These are phyloP conservation scores for Aspergillus avenaceus DNA, from an alignment of 495 filamentous ascomycete species.

Conservation along the genomic window DNA sequence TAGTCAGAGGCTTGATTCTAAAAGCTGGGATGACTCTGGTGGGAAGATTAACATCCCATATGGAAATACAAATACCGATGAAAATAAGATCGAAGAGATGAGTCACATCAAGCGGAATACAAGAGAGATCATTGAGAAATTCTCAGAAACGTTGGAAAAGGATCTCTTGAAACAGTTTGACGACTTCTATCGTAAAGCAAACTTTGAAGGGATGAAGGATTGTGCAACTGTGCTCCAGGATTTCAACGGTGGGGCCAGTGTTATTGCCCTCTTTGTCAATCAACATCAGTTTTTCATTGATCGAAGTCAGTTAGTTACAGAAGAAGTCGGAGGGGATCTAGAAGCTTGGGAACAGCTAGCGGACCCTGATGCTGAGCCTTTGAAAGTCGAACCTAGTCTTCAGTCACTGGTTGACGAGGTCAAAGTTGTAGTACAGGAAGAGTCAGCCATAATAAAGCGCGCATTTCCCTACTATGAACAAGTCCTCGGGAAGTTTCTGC, in stretches of 20 bases:
- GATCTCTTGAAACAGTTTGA: conserved; percentile 96
- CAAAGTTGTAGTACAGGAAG: conserved; percentile 91
- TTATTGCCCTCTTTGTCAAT: conserved; percentile 94
- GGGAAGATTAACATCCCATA: conserved; percentile 56
- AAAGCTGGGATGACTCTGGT: conserved; percentile 60
- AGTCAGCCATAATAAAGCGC: conserved; percentile 89
- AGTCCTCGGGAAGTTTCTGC: conserved; percentile 85
- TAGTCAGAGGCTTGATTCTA: conserved; percentile 74
- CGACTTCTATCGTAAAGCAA: conserved; percentile 86
- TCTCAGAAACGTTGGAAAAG: conserved; percentile 91
- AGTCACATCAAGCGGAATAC: conserved; percentile 57
- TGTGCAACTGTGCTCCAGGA: conserved; percentile 91
- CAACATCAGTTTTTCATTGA: conserved; percentile 99
- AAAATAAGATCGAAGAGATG: conserved; percentile 33
- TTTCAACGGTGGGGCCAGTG: conserved; percentile 92
- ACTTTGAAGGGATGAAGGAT: conserved; percentile 93
- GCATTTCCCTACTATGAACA: conserved; percentile 96
- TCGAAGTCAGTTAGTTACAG: conserved; percentile 79
- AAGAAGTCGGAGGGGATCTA: conserved; percentile 78
- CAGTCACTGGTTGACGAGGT: conserved; percentile 92
- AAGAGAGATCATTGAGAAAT: conserved; percentile 90
- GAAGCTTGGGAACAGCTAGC: conserved; percentile 88
- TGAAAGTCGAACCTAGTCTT: conserved; percentile 85
- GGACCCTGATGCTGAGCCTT: conserved; percentile 88
- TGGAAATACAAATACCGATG: conserved; percentile 26